Percentiles rank a stretch among this genome's conserved stretches.
phyloP scores from a whole-genome alignment of 2,329 filamentous ascomycete genomes.

The Hymenoscyphus fraxineus region DNA sequence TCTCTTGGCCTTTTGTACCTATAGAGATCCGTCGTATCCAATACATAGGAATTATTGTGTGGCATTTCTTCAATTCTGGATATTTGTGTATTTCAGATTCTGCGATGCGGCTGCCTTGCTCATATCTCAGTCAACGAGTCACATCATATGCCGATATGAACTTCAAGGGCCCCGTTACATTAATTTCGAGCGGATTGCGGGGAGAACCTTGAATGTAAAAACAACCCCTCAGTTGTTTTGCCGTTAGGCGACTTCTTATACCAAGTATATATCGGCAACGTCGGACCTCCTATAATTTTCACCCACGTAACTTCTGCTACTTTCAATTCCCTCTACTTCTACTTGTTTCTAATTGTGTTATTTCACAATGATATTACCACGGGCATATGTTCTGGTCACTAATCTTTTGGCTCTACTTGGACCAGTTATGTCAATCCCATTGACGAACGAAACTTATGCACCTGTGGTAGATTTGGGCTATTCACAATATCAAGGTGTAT shows the following conservation, averaged over 20 bases:
- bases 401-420: background rate
- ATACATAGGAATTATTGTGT: too few relatives aligned
- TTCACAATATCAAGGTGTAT: constrained; percentile 57
- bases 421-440: background rate
- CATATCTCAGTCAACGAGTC: too few relatives aligned
- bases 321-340: background rate
- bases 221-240: constrained; percentile 1
- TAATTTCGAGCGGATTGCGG: background rate
- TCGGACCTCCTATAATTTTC: background rate
- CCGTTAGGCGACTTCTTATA: background rate
- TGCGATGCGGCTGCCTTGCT: too few relatives aligned
- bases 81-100: too few relatives aligned
- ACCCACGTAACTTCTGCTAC: background rate
- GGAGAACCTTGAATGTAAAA: background rate
- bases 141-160: background rate
- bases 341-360: background rate
- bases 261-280: background rate
- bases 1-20: too few relatives aligned
- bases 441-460: background rate
- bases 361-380: background rate
- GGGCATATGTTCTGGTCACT: background rate
- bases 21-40: too few relatives aligned
- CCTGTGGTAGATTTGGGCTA: constrained; percentile 61
- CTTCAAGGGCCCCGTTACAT: background rate
- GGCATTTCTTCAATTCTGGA: too few relatives aligned